Evolutionary conservation across 139 green algal species (phyloP), one percentile per base, ranked within the genome.

Genomic region (Picocystis salinarum): DNA sequence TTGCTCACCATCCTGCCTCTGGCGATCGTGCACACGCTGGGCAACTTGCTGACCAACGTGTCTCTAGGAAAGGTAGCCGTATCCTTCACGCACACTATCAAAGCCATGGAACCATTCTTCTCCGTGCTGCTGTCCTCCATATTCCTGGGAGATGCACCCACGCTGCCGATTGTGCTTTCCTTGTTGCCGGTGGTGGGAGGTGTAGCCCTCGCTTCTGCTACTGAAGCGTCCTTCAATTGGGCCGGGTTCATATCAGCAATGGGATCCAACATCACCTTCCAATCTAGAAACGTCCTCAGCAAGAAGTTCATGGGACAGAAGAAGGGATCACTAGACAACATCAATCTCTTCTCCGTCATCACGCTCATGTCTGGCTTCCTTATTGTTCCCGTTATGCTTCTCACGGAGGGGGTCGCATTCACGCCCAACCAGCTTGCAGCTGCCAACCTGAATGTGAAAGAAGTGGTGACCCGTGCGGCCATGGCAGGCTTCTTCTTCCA

Each of bases 71-170:
- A 75, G 15, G 89, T 99, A 33, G 83, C 89, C 0, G 85, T 96
- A 12, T 92, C 75, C 39, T 98, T 98, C 75, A 98, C 88, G 6
- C 89, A 98, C 73, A 98, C 88, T 27, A 92, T 98, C 56, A 98
- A 98, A 67, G 83, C 85, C 1, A 74, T 90, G 62, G 85, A 96
- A 66, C 85, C 85, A 10, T 85, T 94, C 66, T 96, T 96, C 65
- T 82, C 63, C 0, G 85, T 95, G 40, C 12, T 79, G 17, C 65
- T 96, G 39, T 86, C 69, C 5, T 46, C 64, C 1, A 33, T 90
- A 6, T 91, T 96, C 59, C 71, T 96, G 23, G 71, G 73, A 1
- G 78, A 91, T 22, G 40, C 48, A 15, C 75, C 83, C 12, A 60
- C 55, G 17, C 31, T 71, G 11, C 46, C 69, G 0, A 63, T 96